phyloP scores from a whole-genome alignment of 805 yeast genomes.

The Lipomyces chichibuensis region DNA sequence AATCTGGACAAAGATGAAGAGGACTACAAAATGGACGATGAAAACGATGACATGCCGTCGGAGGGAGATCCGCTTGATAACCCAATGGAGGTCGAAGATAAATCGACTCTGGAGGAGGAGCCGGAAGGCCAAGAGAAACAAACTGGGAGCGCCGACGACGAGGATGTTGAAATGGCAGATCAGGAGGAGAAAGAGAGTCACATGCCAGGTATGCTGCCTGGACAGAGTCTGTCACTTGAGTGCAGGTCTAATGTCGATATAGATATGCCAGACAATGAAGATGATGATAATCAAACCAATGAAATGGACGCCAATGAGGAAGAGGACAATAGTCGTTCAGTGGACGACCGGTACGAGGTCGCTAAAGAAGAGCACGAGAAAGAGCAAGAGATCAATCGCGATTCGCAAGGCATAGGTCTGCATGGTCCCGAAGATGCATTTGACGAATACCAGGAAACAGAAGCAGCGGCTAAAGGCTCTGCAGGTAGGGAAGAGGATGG shows the following conservation, averaged over 20 bases:
- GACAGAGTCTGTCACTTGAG: neutral
- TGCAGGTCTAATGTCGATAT: neutral
- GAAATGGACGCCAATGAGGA: slow-evolving; percentile 35
- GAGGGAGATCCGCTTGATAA: slow-evolving; percentile 44
- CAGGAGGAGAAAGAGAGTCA: slow-evolving; percentile 39
- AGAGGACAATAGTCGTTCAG: slow-evolving; percentile 38
- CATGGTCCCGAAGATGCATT: slow-evolving; percentile 79
- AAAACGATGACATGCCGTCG: slow-evolving; percentile 44
- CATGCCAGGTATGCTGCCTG: neutral
- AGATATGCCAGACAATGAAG: neutral
- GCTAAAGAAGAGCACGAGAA: slow-evolving; percentile 41
- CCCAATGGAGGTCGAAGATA: slow-evolving; percentile 42
- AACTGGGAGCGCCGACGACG: slow-evolving; percentile 40
- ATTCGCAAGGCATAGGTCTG: slow-evolving; percentile 65
- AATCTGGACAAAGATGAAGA: slow-evolving; percentile 82
- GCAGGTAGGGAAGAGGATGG: slow-evolving; percentile 31
- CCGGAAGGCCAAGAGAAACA: slow-evolving; percentile 43
- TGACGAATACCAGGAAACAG: slow-evolving; percentile 53
- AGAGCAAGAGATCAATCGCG: slow-evolving; percentile 47
- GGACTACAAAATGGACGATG: slow-evolving; percentile 50
- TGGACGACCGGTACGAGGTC: slow-evolving; percentile 41
- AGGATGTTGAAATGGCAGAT: slow-evolving; percentile 37
- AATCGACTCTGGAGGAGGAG: slow-evolving; percentile 43
- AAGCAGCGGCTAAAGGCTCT: slow-evolving; percentile 64
- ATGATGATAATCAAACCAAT: slow-evolving; percentile 40